Conservation (phyloP, 148 eudicot genomes). For the Tetragonia tetragonoides region DNA sequence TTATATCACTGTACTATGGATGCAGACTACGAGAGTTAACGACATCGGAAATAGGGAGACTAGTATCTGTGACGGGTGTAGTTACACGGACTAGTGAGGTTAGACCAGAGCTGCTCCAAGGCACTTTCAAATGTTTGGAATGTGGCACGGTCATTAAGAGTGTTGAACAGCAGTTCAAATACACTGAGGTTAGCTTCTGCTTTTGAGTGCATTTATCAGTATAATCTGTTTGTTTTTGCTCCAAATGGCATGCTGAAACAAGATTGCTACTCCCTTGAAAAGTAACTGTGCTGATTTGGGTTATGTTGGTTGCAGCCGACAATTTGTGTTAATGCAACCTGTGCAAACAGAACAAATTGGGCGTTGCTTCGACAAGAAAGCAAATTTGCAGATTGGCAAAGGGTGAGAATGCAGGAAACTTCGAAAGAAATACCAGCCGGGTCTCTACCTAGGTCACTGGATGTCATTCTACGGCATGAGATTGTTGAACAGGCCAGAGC, state of each 20-base stretch:
- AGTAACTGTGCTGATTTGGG: background rate
- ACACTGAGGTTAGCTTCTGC: constrained; percentile 67
- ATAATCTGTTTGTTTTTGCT: background rate
- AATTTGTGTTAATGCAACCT: constrained; percentile 80
- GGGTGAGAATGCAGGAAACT: constrained; percentile 95
- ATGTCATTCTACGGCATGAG: constrained; percentile 91
- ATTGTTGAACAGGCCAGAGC: constrained; percentile 99
- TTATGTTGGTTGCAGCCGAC: constrained; percentile 65
- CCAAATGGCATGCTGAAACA: constrained; percentile 27
- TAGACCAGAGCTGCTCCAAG: constrained; percentile 91
- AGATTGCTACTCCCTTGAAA: constrained; percentile 7
- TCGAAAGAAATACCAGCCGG: constrained; percentile 98
- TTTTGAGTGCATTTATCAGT: background rate
- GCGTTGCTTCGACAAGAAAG: constrained; percentile 87
- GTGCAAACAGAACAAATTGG: constrained; percentile 76
- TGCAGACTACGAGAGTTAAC: constrained; percentile 78
- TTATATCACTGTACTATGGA: background rate
- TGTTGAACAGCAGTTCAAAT: constrained; percentile 95
- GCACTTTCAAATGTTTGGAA: constrained; percentile 89
- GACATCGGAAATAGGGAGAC: constrained; percentile 75
- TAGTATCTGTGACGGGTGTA: constrained; percentile 89
- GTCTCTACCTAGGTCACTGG: constrained; percentile 91
- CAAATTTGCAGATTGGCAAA: constrained; percentile 98
- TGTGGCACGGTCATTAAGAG: constrained; percentile 72
- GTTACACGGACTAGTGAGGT: constrained; percentile 98